Evolutionary conservation across 2,329 filamentous ascomycete genomes (phyloP), one percentile per base, ranked within the genome.

Genomic region (Ascochyta clinopodiicola): DNA sequence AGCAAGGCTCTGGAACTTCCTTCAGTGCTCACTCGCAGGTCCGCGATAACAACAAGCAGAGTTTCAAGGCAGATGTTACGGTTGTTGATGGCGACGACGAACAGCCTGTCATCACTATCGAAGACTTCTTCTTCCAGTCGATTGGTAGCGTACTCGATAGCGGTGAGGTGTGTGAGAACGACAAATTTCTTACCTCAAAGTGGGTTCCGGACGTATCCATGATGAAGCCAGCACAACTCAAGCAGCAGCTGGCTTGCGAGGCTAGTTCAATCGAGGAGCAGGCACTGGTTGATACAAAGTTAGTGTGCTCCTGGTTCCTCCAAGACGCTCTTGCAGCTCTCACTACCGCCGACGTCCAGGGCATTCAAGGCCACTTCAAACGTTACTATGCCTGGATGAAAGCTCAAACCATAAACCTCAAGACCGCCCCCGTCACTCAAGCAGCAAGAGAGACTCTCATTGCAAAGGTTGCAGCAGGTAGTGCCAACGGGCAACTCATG

Each of bases 1-100:
- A 35, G 21, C 46, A 49, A 15, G 37, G 37, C 37, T 27, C 24
- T 10, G 6, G 21, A n/a, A 21, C 49, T 7, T 34, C 49, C 17
- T 44, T 48, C 22, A 22, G 19, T 27, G 35, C 39, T 12, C 21
- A 32, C 38, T 48, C 38, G 25, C 15, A 34, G 29, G 40, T 46
- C 21, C 24, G 25, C 21, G 29, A 32, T 25, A 12, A 63, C 67
- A 60, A 65, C 22, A 38, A 44, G 2, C 51, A 71, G 48, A 44
- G 54, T 6, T 66, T 66, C 32, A 40, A 34, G 27, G 50, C 50
- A 19, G 43, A 13, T 3, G 44, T 53, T 13, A 53, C 50, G 29
- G 50, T 53, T 10, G 21, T 42, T 10, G 44, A 47, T 46, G 37
- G 25, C 13, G 31, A 53, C 3, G 15, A 47, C 4, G 37, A 27